phyloP scores from a whole-genome alignment of 441 rosid species.

The Metrosideros polymorpha region DNA sequence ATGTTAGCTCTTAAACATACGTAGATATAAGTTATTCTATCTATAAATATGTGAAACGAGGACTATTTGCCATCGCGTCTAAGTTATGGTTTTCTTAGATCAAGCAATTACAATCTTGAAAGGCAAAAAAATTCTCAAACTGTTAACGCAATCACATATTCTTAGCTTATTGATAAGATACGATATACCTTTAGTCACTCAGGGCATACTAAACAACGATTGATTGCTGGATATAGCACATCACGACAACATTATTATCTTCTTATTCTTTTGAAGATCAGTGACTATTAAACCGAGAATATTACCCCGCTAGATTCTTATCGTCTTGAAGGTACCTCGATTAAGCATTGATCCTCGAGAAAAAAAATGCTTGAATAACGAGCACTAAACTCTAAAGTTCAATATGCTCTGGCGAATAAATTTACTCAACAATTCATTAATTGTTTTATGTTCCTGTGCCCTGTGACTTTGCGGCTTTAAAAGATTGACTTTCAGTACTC shows the following conservation, averaged over 20 bases:
- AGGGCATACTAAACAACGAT: not conserved
- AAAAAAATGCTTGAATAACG: not conserved
- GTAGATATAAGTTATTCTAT: not conserved
- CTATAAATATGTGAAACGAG: not conserved
- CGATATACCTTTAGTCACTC: not conserved
- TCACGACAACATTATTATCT: not conserved
- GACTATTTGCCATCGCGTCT: not conserved
- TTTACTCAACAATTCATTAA: not conserved
- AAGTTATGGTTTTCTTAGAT: not conserved
- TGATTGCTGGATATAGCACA: not conserved
- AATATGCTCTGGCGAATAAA: not conserved
- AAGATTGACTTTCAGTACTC: not conserved
- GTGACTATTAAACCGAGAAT: not conserved
- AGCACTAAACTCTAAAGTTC: not conserved
- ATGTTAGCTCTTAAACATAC: not conserved
- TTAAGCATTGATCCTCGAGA: not conserved
- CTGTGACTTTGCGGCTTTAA: not conserved
- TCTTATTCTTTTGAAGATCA: not conserved
- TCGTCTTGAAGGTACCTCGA: not conserved
- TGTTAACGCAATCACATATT: not conserved
- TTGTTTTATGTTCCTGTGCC: not conserved
- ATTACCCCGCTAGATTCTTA: not conserved
- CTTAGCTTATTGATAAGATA: not conserved
- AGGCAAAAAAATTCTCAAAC: not conserved
- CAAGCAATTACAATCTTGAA: not conserved